Evolutionary conservation across 164 flowering plant genomes (phyloP), one percentile per base, ranked within the genome.

Genomic region (Warburgia ugandensis): DNA sequence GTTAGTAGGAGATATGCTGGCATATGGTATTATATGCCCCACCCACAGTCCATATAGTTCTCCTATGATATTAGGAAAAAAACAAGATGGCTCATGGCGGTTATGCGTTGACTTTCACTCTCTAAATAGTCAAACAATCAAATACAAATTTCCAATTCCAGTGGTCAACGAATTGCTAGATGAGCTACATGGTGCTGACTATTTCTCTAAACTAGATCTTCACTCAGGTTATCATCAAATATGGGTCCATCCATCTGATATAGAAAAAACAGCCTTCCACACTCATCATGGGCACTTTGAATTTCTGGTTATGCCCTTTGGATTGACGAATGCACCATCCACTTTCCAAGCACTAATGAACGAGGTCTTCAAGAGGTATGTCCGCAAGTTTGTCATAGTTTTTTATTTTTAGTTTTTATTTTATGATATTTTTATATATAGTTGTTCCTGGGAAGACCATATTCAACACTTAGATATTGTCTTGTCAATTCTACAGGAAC

Each of bases 321-420:
- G n/a, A n/a, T n/a, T n/a, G n/a, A n/a, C n/a, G n/a, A n/a, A n/a
- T n/a, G n/a, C 46, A 23, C 13, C 33, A 1, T 19, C 41, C 13
- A 50, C 54, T 16, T 50, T 50, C 26, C 1, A 50, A 22, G 7
- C 28, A 16, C n/a, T 50, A 5, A 50, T 50, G 39, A 50, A 50
- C 16, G 9, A 16, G 2, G 26, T 32, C 4, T 50, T 50, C 29
- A 21, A 14, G 13, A 0, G 19, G 7, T 11, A 22, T 32, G 1
- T 49, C 6, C 1, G 28, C 8, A 49, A 32, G 22, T 49, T 49
- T 16, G 19, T 47, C n/a, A n/a, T n/a, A n/a, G n/a, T n/a, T n/a
- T n/a, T n/a, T n/a, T n/a, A n/a, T n/a, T n/a, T 48, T 27, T n/a
- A 27, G 20, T n/a, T 47, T 16, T 47, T 47, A 12, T 29, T 47